These are phyloP conservation scores for Cornus florida DNA, from an alignment of 148 eudicot species.

Conservation along the genomic window DNA sequence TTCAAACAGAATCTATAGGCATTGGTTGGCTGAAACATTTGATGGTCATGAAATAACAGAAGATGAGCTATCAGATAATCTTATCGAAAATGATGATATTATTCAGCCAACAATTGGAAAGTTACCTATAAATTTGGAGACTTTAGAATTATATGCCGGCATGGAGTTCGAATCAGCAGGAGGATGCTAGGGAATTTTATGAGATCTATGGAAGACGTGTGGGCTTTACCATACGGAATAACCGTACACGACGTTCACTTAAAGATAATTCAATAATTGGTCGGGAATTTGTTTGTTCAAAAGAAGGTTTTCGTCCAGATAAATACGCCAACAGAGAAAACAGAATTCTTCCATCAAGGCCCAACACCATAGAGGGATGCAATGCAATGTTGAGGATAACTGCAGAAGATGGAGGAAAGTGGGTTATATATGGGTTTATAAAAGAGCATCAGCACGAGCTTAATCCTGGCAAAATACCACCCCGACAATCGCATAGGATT, in stretches of 20 bases:
- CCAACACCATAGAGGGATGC: conserved; percentile 13
- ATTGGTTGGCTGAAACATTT: conserved; percentile 20
- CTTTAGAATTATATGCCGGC: conserved; percentile 9
- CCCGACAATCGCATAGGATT: conserved; percentile 11
- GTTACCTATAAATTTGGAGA: conserved; percentile 4
- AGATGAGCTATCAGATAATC: conserved; percentile 13
- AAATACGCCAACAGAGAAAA: conserved; percentile 1
- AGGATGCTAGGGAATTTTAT: conserved; percentile 19
- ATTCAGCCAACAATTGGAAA: neutral
- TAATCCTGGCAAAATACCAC: conserved; percentile 17
- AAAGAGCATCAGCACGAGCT: conserved; percentile 14
- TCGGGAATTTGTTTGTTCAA: conserved; percentile 23
- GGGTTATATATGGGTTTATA: conserved; percentile 11
- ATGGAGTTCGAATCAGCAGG: conserved; percentile 15
- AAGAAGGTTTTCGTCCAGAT: conserved; percentile 13
- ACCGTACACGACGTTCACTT: conserved; percentile 15
- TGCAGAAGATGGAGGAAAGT: conserved; percentile 16
- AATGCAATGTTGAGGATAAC: conserved; percentile 17
- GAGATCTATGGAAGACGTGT: neutral
- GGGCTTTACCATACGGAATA: conserved; percentile 17
- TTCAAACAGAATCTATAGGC: conserved; percentile 12
- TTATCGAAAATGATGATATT: neutral
- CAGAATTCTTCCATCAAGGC: conserved; percentile 7
- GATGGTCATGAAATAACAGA: conserved; percentile 18
- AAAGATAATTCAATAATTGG: conserved; percentile 17